Conservation (phyloP, 2,329 filamentous ascomycete species). For the Neonectria punicea region DNA sequence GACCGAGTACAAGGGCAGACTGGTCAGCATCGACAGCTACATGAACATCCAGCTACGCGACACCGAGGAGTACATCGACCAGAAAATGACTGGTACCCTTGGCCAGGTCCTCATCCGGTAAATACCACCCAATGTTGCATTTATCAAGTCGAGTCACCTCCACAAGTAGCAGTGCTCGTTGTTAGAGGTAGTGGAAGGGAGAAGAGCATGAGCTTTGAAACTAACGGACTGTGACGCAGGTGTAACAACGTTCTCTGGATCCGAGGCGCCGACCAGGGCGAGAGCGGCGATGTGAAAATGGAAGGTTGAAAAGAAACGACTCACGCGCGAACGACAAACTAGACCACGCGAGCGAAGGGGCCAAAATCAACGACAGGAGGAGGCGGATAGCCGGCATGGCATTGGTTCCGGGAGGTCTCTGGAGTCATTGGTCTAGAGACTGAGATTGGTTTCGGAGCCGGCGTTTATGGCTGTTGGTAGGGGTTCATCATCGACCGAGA, state of each 20-base stretch:
- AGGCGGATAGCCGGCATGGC: neutral
- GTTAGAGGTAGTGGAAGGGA: neutral
- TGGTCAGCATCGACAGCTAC: conserved; percentile 96
- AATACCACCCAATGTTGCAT: conserved; percentile 33
- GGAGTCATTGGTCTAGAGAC: conserved; percentile 8
- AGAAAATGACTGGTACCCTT: conserved; percentile 84
- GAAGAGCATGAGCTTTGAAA: neutral
- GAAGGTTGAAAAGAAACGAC: conserved; percentile 1
- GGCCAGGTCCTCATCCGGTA: conserved; percentile 94
- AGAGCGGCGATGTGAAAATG: conserved; percentile 67
- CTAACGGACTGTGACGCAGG: conserved; percentile 53
- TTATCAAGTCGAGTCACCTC: neutral
- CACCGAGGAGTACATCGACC: conserved; percentile 92
- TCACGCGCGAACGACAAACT: conserved; percentile 5
- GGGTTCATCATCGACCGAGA: neutral
- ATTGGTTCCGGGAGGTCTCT: conserved; percentile 3
- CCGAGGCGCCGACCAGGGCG: conserved; percentile 64
- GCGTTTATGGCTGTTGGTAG: conserved; percentile 3
- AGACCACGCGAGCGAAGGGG: conserved; percentile 2
- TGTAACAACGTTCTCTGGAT: conserved; percentile 99
- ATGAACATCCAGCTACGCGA: conserved; percentile 97
- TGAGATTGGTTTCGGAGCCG: conserved; percentile 7
- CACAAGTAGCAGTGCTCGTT: neutral
- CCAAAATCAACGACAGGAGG: neutral
- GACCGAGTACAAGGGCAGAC: conserved; percentile 93